phyloP scores from a whole-genome alignment of 805 yeast genomes.

The Scheffersomyces stipitis region DNA sequence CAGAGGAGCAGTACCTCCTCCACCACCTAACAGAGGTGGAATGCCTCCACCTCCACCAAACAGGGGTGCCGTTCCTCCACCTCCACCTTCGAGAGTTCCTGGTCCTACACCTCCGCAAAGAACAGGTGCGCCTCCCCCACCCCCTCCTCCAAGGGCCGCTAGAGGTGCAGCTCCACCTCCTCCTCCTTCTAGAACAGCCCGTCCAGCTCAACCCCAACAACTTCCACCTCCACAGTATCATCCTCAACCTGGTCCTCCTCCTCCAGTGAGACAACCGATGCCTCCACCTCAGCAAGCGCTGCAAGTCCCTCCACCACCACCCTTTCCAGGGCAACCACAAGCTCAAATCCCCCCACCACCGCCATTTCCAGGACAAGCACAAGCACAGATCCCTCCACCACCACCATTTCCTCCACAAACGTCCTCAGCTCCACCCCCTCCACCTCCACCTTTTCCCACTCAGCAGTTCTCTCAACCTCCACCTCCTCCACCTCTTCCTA shows the following conservation, averaged over 20 bases:
- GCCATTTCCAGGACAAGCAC: conserved; percentile 11
- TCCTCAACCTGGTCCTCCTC: conserved; percentile 15
- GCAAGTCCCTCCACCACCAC: conserved; percentile 16
- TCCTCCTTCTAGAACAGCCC: conserved; percentile 14
- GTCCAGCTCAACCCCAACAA: conserved; percentile 7
- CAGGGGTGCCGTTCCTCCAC: conserved; percentile 11
- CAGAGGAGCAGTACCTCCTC: conserved; percentile 19
- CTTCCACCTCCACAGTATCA: conserved; percentile 18
- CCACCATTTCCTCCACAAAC: conserved; percentile 23
- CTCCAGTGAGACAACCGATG: conserved; percentile 10
- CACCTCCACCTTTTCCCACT: conserved; percentile 21
- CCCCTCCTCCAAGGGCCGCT: conserved; percentile 2
- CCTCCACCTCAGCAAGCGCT: conserved; percentile 19
- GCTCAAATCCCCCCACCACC: conserved; percentile 16
- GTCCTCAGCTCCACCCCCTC: conserved; percentile 20
- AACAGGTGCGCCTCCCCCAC: conserved; percentile 16
- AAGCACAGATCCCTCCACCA: conserved; percentile 16
- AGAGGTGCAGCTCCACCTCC: conserved; percentile 8
- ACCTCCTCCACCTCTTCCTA: conserved; percentile 16
- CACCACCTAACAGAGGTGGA: conserved; percentile 7
- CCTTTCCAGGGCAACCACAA: conserved; percentile 12
- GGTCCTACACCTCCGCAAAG: conserved; percentile 35
- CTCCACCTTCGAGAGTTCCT: conserved; percentile 16
- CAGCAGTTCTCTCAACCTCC: conserved; percentile 15
- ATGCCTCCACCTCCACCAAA: conserved; percentile 20